Percentiles rank a stretch among this genome's conserved stretches.
These are phyloP conservation scores for Candida ortonii DNA, from an alignment of 805 yeast genomes.

Conservation along the genomic window DNA sequence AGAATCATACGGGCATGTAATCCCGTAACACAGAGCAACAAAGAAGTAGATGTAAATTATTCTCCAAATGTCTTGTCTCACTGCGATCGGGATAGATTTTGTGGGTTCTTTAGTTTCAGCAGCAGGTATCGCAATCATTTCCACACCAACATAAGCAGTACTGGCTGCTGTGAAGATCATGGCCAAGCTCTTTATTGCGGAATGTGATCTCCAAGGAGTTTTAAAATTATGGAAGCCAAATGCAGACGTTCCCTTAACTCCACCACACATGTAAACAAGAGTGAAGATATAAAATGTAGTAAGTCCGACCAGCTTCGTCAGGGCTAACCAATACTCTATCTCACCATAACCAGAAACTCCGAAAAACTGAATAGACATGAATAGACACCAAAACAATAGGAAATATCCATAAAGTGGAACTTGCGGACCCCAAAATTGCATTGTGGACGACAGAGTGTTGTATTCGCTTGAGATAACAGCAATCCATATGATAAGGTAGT, in stretches of 20 bases:
- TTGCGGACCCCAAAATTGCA: constrained; percentile 48
- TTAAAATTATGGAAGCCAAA: too few species aligned
- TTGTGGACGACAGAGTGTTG: constrained; percentile 47
- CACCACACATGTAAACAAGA: constrained; percentile 35
- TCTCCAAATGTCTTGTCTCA: constrained; percentile 53
- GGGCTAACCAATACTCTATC: constrained; percentile 51
- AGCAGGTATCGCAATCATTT: constrained; percentile 47
- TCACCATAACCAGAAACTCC: constrained; percentile 56
- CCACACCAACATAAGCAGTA: constrained; percentile 26
- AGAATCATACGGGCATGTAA: constrained; percentile 56
- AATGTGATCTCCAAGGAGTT: constrained; percentile 10
- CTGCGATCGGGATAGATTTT: constrained; percentile 52
- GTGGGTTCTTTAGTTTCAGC: constrained; percentile 60
- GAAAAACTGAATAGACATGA: constrained; percentile 45
- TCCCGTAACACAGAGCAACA: constrained; percentile 52
- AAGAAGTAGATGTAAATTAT: constrained; percentile 53
- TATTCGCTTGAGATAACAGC: constrained; percentile 52
- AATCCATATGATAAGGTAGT: constrained; percentile 51
- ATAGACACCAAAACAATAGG: constrained; percentile 49
- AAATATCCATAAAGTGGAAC: constrained; percentile 56
- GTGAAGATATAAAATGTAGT: constrained; percentile 43
- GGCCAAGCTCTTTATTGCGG: constrained; percentile 23
- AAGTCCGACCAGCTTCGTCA: constrained; percentile 38
- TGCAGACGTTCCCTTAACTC: constrained; percentile 28
- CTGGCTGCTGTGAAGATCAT: constrained; percentile 25